Base-by-base conservation (phyloP, 805 yeast species). In the Candida michaelii region DNA sequence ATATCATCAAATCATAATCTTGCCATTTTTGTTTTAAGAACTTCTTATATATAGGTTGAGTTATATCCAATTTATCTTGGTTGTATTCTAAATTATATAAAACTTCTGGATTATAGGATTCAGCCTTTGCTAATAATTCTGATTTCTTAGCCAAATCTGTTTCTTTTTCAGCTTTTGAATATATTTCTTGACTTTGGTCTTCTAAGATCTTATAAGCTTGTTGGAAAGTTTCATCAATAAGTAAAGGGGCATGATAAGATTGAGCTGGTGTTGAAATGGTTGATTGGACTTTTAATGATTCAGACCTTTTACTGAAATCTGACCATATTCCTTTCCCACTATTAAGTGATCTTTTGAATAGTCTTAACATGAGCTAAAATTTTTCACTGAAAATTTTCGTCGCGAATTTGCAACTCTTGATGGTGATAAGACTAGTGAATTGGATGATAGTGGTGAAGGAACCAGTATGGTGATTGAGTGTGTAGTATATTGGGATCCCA, bases 31-130 rank as follows among this genome's bases (percentile, higher is more conserved):
- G 66, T 53, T 78, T 69, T 45, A 86, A 77, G 49, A 79, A 69
- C 38, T 78, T 66, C 60, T 96, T 80, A 66, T 81, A 90, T n/a
- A 89, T 86, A 5, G 97, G 95, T 54, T 79, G 80, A 2, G 77
- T 58, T 56, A 82, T 74, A 62, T 91, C 96, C 42, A 84, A 64
- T 9, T 67, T 51, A 11, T 72, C 70, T n/a, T 52, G 32, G 34
- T 64, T 55, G 58, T 60, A 80, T 31, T 69, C 68, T 30, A 77
- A 71, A 62, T 84, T 87, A 68, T 77, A 88, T 43, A 79, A 69
- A 10, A 89, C 96, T 62, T 89, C 96, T 12, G 98, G 98, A 60
- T 90, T 88, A 58, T 74, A 62, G 36, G 73, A 55, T 61, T 91
- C 95, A 1, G 96, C 89, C 43, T 76, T 68, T 7, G 79, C 71